Conservation (phyloP, 2,329 filamentous ascomycete genomes). For the Alternaria burnsii region DNA sequence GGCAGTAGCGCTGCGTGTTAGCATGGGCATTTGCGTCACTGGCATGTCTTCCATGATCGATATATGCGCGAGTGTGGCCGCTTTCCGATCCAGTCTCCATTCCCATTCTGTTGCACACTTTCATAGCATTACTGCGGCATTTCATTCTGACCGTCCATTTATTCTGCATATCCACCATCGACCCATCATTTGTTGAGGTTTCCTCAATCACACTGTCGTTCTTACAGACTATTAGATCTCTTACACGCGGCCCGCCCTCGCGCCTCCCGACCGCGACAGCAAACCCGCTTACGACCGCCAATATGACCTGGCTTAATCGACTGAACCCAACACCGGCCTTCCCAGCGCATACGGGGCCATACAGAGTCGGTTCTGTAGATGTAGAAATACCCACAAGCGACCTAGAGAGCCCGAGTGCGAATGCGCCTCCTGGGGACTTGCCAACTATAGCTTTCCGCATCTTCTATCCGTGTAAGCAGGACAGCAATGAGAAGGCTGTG, state of each 20-base stretch:
- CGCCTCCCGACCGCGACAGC: slow-evolving; percentile 18
- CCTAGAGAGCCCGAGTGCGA: slow-evolving; percentile 59
- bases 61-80: slow-evolving; percentile 10
- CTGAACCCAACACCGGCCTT: slow-evolving; percentile 76
- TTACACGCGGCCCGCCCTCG: slow-evolving; percentile 26
- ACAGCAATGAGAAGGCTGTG: slow-evolving; percentile 64
- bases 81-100: slow-evolving; percentile 1
- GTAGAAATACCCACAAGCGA: slow-evolving; percentile 76
- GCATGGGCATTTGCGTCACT: slow-evolving; percentile 38
- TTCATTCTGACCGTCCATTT: neutral
- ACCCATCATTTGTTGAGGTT: neutral
- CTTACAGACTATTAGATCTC: slow-evolving; percentile 33
- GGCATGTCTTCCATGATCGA: slow-evolving; percentile 13
- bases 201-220: slow-evolving; percentile 39
- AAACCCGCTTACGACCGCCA: slow-evolving; percentile 17
- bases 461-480: slow-evolving; percentile 71
- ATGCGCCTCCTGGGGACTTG: slow-evolving; percentile 62
- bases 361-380: slow-evolving; percentile 81
- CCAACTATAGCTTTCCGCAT: slow-evolving; percentile 81
- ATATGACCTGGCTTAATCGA: slow-evolving; percentile 54
- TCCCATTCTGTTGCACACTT: neutral
- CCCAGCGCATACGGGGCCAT: slow-evolving; percentile 77
- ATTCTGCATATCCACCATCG: neutral
- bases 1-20: slow-evolving; percentile 31
- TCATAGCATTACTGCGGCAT: neutral